Percentiles rank a stretch among this genome's conserved stretches.
These are phyloP conservation scores for Nicotiana tomentosiformis DNA, from an alignment of 257 asterid species.

Conservation along the genomic window DNA sequence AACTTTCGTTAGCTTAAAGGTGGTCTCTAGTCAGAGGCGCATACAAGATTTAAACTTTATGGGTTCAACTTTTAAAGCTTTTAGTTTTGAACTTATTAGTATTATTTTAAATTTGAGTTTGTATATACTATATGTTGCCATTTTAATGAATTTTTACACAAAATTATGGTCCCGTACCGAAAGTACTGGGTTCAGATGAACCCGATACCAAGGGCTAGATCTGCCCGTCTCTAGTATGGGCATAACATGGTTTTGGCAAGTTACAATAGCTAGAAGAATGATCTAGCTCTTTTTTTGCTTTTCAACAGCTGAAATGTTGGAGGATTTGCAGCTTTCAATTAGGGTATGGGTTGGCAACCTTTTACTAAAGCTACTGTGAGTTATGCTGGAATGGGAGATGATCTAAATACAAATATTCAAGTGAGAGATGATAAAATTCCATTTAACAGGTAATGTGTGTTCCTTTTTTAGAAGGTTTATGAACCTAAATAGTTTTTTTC, in stretches of 20 bases:
- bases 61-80: too few relatives aligned
- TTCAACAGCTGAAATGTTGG: background rate
- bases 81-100: too few relatives aligned
- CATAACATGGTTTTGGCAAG: background rate
- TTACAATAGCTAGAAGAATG: background rate
- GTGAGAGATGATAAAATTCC: background rate
- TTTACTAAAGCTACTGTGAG: background rate
- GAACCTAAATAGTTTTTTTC: background rate
- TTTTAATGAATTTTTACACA: too few relatives aligned
- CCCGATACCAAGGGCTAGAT: too few relatives aligned
- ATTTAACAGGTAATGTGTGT: too few relatives aligned
- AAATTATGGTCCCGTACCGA: too few relatives aligned
- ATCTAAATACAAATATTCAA: background rate
- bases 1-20: background rate
- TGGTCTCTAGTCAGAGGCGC: background rate
- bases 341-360: background rate
- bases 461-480: background rate
- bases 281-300: background rate
- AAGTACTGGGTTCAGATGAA: too few relatives aligned
- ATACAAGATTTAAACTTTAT: too few relatives aligned
- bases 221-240: background rate
- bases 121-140: too few relatives aligned
- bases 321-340: constrained; percentile 5
- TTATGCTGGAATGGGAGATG: background rate
- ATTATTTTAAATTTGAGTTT: too few relatives aligned